Conservation (phyloP, 2,329 filamentous ascomycete genomes). For the Bipolaris bicolor region DNA sequence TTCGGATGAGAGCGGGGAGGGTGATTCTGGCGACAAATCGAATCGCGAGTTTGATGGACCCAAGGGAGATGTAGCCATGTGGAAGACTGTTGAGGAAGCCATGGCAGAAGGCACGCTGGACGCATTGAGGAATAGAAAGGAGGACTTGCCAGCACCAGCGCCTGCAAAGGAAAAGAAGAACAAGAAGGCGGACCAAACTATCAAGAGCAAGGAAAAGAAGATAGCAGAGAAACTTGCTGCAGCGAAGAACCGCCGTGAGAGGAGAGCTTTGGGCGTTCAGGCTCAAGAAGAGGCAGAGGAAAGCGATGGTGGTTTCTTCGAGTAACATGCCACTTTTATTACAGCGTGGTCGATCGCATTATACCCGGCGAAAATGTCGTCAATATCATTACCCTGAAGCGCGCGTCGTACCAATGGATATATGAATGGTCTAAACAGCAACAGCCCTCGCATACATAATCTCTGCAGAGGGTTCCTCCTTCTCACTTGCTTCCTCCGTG, state of each 20-base stretch:
- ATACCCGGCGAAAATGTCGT: slow-evolving; percentile 22
- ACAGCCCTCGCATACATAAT: not conserved
- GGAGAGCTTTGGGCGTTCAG: slow-evolving; percentile 25
- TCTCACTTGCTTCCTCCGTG: slow-evolving; percentile 6
- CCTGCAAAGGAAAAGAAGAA: slow-evolving; percentile 30
- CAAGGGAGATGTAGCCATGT: slow-evolving; percentile 65
- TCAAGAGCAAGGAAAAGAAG: slow-evolving; percentile 25
- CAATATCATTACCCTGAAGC: slow-evolving; percentile 4
- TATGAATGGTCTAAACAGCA: not conserved
- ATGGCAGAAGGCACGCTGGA: slow-evolving; percentile 65
- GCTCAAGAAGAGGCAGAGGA: slow-evolving; percentile 40
- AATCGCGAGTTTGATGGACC: slow-evolving; percentile 47
- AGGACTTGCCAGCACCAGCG: slow-evolving; percentile 28
- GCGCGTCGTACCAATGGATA: not conserved
- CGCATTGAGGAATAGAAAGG: slow-evolving; percentile 61
- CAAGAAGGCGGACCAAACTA: slow-evolving; percentile 15
- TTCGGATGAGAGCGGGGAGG: slow-evolving; percentile 28
- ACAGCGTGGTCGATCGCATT: slow-evolving; percentile 12
- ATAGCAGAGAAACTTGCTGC: slow-evolving; percentile 20
- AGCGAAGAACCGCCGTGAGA: slow-evolving; percentile 27
- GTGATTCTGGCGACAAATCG: slow-evolving; percentile 37
- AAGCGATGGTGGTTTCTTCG: slow-evolving; percentile 50
- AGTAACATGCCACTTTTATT: slow-evolving; percentile 24
- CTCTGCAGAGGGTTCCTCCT: not conserved
- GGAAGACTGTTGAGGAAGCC: slow-evolving; percentile 69